Evolutionary conservation across 805 yeast genomes (phyloP), one percentile per base, ranked within the genome.

Genomic region (Myxozyma udenii): DNA sequence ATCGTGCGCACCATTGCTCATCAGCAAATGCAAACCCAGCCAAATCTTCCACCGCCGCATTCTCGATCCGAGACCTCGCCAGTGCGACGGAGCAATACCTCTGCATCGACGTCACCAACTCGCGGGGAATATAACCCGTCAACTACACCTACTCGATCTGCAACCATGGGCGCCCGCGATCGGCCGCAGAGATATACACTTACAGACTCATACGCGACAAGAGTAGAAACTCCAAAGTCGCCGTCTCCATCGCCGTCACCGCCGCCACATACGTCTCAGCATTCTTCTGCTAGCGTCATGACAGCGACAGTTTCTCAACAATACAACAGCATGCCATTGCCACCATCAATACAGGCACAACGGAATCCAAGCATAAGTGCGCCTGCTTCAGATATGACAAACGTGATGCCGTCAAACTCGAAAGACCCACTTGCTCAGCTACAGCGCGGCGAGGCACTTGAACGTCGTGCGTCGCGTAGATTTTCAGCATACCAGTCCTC

Each of bases 401-500:
- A 22, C 19, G 33, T 28, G 9, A 9, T 14, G 14, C 33, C 33
- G 14, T 28, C 33, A 9, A n/a, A n/a, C n/a, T 9, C 66, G 64
- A 48, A 69, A 19, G 88, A 84, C 61, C 88, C 96, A 0, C 72
- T 90, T 25, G 74, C 81, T 0, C 87, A 86, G 60, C 73, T 91
- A 7, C 96, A 91, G 63, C 81, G 83, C 41, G 87, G 90, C 2
- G 87, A 86, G 43, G 84, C 87, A 2, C 72, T 93, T 28, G 95
- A 85, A 71, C 78, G 99, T 60, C 78, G 96, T 55, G 99, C 98
- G 0, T 90, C 97, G 0, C 84, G 91, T 61, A 74, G 98, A 49
- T 91, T 85, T 65, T 88, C 96, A 3, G 96, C 97, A 0, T 91
- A 90, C 55, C 98, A 91, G 64, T 83, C 84, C 68, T 87, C 95